These are phyloP conservation scores for Trichoderma sp. DNA, from an alignment of 2,329 filamentous ascomycete genomes.

Conservation along the genomic window DNA sequence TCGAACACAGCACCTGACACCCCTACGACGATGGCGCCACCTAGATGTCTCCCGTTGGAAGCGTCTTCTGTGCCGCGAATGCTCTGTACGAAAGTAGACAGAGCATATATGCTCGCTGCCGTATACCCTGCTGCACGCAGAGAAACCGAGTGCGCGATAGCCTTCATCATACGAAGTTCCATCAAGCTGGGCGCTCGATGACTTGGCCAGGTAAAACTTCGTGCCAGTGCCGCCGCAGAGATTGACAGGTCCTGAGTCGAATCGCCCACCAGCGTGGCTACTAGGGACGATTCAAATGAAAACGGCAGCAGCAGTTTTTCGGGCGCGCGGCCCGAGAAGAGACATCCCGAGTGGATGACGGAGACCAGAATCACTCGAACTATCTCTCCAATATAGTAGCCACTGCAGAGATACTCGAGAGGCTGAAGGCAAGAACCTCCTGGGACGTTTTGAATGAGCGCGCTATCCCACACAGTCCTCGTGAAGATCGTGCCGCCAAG, in stretches of 20 bases:
- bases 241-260: not conserved
- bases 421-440: not conserved
- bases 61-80: no score
- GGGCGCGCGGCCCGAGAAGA: not conserved
- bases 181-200: no score
- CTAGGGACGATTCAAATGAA: not conserved
- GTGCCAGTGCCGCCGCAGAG: not conserved
- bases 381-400: not conserved
- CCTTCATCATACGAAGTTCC: not conserved
- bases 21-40: no score
- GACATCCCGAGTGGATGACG: no score
- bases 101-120: no score
- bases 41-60: no score
- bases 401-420: not conserved
- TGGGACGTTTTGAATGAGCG: not conserved
- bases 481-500: not conserved
- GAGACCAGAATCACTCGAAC: not conserved
- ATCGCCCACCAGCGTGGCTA: not conserved
- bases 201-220: no score
- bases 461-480: not conserved
- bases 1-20: no score
- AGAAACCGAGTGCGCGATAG: not conserved
- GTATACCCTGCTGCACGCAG: no score
- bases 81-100: no score
- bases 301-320: not conserved